These are phyloP conservation scores for Aspergillus oerlinghausenensis DNA, from an alignment of 2,329 filamentous ascomycete genomes.

Conservation along the genomic window DNA sequence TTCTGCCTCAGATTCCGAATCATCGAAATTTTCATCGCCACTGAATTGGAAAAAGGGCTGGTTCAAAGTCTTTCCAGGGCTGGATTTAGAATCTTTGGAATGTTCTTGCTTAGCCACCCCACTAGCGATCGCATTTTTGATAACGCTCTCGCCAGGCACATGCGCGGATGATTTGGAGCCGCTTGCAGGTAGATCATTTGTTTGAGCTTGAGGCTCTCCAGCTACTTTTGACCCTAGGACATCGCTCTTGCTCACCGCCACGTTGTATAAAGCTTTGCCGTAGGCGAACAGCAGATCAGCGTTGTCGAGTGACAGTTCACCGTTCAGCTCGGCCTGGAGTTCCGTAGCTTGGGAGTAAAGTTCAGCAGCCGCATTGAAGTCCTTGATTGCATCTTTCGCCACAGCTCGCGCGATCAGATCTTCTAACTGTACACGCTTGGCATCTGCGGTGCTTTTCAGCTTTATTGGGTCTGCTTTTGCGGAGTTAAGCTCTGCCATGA, in stretches of 20 bases:
- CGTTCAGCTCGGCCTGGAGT: conserved; percentile 85
- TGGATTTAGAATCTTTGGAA: conserved; percentile 12
- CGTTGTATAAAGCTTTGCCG: conserved; percentile 87
- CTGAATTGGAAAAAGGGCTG: conserved; percentile 84
- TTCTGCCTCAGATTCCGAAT: conserved; percentile 59
- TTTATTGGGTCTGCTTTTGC: conserved; percentile 13
- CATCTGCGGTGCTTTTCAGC: conserved; percentile 19
- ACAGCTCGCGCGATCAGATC: conserved; percentile 77
- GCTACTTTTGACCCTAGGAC: conserved; percentile 80
- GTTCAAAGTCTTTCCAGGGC: conserved; percentile 17
- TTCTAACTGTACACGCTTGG: conserved; percentile 61
- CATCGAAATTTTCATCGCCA: conserved; percentile 89
- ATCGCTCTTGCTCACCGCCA: conserved; percentile 90
- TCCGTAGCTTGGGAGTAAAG: conserved; percentile 84
- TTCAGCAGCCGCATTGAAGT: conserved; percentile 80
- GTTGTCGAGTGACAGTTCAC: conserved; percentile 85
- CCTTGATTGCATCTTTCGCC: conserved; percentile 81
- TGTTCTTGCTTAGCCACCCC: conserved; percentile 14
- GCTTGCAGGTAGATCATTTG: conserved; percentile 43
- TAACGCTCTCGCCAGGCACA: conserved; percentile 16
- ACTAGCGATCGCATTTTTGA: conserved; percentile 24
- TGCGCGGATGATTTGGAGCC: conserved; percentile 26
- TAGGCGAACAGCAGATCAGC: conserved; percentile 93
- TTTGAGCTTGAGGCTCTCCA: conserved; percentile 53
- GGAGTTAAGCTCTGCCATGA: conserved; percentile 23